Conservation (phyloP, 2,329 filamentous ascomycete species). For the Phyllosticta citriasiana region DNA sequence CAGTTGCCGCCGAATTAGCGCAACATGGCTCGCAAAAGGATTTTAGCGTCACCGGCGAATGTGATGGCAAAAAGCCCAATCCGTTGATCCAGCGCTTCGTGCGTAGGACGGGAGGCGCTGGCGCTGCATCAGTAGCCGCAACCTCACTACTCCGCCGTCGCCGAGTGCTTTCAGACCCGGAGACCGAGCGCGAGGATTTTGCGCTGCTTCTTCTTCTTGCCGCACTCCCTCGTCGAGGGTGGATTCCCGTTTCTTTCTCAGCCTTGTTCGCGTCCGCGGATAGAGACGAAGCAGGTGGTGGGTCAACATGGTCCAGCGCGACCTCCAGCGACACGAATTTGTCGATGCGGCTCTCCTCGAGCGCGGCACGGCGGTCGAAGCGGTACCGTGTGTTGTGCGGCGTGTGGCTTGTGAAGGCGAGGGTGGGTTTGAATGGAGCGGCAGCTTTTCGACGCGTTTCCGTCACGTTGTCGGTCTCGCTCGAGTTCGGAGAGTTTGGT, state of each 20-base stretch:
- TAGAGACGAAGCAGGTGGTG: neutral
- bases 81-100: constrained; percentile 7
- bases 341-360: constrained; percentile 1
- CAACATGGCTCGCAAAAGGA: too few relatives aligned
- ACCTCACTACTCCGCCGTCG: too few relatives aligned
- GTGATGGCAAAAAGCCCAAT: constrained; percentile 1
- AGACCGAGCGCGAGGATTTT: too few relatives aligned
- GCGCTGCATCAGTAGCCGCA: too few relatives aligned
- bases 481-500: too few relatives aligned
- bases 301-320: neutral
- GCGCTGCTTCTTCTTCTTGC: too few relatives aligned
- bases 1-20: too few relatives aligned
- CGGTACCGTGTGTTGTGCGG: neutral
- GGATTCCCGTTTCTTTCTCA: neutral
- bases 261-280: neutral
- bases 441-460: too few relatives aligned
- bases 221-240: too few relatives aligned
- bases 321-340: constrained; percentile 10
- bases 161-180: too few relatives aligned
- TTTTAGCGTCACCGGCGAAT: too few relatives aligned
- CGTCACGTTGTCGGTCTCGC: neutral
- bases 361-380: neutral
- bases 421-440: neutral
- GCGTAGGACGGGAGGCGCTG: neutral
- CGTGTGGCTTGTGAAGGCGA: neutral